phyloP scores from a whole-genome alignment of 352 stramenopile genomes.

The Globisporangium radiosum region DNA sequence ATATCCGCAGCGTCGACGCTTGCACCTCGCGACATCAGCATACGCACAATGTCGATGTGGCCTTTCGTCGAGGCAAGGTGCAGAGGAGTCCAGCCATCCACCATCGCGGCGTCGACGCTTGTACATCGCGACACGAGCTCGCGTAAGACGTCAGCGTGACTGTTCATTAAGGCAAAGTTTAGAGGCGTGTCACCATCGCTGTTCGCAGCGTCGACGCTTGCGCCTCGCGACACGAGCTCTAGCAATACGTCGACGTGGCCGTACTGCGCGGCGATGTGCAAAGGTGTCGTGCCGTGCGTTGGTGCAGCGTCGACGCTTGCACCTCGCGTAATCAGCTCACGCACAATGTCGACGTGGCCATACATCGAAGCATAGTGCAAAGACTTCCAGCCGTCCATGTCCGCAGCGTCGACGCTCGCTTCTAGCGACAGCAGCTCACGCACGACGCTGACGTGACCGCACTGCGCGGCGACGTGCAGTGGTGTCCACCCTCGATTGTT shows the following conservation, averaged over 20 bases:
- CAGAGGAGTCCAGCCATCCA: background rate
- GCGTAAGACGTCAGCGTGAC: background rate
- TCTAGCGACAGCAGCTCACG: background rate
- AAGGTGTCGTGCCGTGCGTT: background rate
- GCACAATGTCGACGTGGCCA: too few species aligned
- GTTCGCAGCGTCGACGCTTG: background rate
- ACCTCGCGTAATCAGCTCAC: too few species aligned
- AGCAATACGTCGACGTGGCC: background rate
- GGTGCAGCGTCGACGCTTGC: background rate
- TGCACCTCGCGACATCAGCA: background rate
- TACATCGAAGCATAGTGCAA: background rate
- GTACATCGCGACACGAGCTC: background rate
- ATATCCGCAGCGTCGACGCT: background rate
- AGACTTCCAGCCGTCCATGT: background rate
- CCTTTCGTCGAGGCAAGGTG: background rate
- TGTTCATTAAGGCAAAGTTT: too few species aligned
- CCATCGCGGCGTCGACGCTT: background rate
- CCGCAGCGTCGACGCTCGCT: background rate
- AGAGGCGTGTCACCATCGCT: background rate
- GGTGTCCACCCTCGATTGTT: background rate
- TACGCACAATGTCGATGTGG: background rate
- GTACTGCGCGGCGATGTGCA: conserved; percentile 3
- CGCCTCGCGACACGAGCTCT: background rate
- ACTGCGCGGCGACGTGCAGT: background rate
- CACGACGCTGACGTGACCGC: background rate